Evolutionary conservation across 768 basidiomycete genomes (phyloP).

Genomic region (Cyathus striatus): DNA sequence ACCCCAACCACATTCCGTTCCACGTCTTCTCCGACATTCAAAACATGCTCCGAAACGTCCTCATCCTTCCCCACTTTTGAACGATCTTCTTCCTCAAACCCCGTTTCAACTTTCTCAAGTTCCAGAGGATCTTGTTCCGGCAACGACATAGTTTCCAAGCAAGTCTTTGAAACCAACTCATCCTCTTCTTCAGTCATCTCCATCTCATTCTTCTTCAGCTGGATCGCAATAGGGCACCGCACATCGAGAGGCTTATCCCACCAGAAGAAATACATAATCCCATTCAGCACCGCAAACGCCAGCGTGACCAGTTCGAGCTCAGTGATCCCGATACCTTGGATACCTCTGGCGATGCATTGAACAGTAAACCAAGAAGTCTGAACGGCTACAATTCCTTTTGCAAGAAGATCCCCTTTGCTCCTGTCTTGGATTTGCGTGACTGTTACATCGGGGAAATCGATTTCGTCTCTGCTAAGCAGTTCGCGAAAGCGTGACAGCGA

Average conservation of each 20-base stretch:
- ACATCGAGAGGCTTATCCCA: neutral
- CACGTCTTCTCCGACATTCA: neutral
- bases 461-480: neutral
- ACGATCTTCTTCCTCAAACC: neutral
- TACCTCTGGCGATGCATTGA: constrained; percentile 1
- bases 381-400: constrained; percentile 1
- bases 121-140: neutral
- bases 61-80: neutral
- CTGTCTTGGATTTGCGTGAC: neutral
- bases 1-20: neutral
- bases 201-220: neutral
- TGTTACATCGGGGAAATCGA: neutral
- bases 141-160: neutral
- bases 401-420: constrained; percentile 1
- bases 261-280: neutral
- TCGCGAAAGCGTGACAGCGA: neutral
- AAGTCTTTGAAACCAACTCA: neutral
- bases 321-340: neutral
- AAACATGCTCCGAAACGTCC: neutral
- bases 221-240: neutral
- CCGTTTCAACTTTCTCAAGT: neutral
- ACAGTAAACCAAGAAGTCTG: constrained; percentile 1
- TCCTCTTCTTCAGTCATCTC: neutral
- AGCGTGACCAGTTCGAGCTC: constrained; percentile 1
- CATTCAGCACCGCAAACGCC: neutral